These are phyloP conservation scores for Balakata baccata DNA, from an alignment of 345 rosid species.

Conservation along the genomic window DNA sequence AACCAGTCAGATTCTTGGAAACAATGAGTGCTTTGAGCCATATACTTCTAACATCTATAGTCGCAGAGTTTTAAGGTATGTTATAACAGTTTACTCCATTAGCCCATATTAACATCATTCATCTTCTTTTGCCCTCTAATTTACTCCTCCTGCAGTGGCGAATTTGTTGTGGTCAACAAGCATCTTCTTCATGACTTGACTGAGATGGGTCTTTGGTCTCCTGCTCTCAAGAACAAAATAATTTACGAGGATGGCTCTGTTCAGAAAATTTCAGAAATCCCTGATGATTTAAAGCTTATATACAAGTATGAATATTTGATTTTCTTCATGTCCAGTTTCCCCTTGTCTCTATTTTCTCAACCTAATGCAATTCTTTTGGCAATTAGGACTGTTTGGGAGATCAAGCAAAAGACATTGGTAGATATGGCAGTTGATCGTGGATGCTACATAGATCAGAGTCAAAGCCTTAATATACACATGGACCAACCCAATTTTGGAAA, in stretches of 20 bases:
- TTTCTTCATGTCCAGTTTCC: background rate
- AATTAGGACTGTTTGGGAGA: constrained; percentile 92
- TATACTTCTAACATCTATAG: constrained; percentile 88
- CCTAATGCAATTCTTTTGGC: constrained; percentile 7
- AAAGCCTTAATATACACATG: constrained; percentile 92
- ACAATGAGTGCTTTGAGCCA: constrained; percentile 93
- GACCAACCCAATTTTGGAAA: constrained; percentile 79
- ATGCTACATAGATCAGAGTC: constrained; percentile 90
- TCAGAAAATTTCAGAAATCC: constrained; percentile 64
- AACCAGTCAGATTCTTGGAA: constrained; percentile 95
- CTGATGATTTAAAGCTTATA: constrained; percentile 61
- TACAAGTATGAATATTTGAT: constrained; percentile 53
- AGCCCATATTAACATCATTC: background rate
- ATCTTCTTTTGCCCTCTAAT: background rate
- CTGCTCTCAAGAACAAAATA: constrained; percentile 71
- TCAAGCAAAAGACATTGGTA: constrained; percentile 80
- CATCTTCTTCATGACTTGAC: constrained; percentile 93
- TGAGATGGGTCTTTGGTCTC: constrained; percentile 89
- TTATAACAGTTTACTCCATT: background rate
- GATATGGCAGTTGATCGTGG: constrained; percentile 96
- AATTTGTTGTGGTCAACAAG: constrained; percentile 91
- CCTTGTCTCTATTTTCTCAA: background rate
- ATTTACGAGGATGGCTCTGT: constrained; percentile 75
- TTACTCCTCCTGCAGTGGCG: constrained; percentile 53
- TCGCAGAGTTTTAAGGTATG: constrained; percentile 85